Conservation (phyloP, 371 early-diverging fungal genomes). For the Neoconidiobolus thromboides region DNA sequence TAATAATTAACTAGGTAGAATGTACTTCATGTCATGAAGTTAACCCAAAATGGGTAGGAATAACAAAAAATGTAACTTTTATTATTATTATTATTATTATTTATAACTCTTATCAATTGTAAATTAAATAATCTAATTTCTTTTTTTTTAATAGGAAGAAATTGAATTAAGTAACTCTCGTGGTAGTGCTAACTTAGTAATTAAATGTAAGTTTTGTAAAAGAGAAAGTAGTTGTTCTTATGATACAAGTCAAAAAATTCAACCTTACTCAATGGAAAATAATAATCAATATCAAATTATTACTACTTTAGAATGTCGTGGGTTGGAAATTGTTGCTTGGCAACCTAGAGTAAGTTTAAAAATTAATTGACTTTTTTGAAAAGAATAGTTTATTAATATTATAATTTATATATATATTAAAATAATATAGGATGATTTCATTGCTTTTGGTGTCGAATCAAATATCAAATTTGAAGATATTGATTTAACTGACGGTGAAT, state of each 20-base stretch:
- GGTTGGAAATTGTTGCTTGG: constrained; percentile 65
- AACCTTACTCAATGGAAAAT: background rate
- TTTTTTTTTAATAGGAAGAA: constrained; percentile 11
- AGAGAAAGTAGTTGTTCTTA: constrained; percentile 40
- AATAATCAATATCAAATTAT: constrained; percentile 27
- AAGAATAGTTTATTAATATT: too few species aligned
- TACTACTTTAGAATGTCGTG: constrained; percentile 62
- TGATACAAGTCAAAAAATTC: background rate
- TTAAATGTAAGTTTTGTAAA: constrained; percentile 86
- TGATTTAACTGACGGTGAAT: constrained; percentile 62
- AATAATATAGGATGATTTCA: constrained; percentile 36
- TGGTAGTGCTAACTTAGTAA: constrained; percentile 72
- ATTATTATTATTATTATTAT: constrained; percentile 2
- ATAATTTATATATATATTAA: background rate
- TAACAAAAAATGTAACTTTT: constrained; percentile 34
- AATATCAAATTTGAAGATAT: constrained; percentile 53
- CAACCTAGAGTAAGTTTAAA: constrained; percentile 35
- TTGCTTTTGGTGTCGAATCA: constrained; percentile 50
- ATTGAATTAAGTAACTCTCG: constrained; percentile 27
- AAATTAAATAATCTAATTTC: background rate
- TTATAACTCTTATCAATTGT: too few species aligned
- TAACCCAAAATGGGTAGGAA: constrained; percentile 49
- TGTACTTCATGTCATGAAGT: constrained; percentile 71
- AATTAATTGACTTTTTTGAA: background rate
- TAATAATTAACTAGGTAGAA: constrained; percentile 24